These are phyloP conservation scores for Claviceps fusiformis DNA, from an alignment of 2,329 filamentous ascomycete genomes.

Conservation along the genomic window DNA sequence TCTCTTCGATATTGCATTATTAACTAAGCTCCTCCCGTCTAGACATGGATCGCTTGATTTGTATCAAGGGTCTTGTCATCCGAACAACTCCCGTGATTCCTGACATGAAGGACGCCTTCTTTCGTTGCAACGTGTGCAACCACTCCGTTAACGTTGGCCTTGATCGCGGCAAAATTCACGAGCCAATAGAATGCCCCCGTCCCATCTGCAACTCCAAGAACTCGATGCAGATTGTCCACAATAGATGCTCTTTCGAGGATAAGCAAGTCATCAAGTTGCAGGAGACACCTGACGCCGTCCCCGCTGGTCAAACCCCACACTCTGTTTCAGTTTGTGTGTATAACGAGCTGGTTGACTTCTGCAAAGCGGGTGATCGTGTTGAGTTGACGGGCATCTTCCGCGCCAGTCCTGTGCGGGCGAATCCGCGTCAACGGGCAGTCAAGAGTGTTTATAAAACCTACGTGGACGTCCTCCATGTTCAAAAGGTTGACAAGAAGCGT, in stretches of 20 bases:
- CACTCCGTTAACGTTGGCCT: conserved; percentile 84
- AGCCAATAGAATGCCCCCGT: conserved; percentile 82
- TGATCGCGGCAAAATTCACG: conserved; percentile 89
- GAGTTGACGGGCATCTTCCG: conserved; percentile 96
- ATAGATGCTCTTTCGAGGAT: conserved; percentile 85
- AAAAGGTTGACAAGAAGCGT: conserved; percentile 91
- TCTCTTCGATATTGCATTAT: background rate
- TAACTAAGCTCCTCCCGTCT: conserved; percentile 1
- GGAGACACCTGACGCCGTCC: conserved; percentile 89
- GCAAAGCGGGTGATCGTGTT: conserved; percentile 93
- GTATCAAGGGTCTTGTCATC: conserved; percentile 91
- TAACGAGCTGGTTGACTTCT: conserved; percentile 92
- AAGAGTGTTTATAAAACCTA: conserved; percentile 98
- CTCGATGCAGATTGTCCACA: conserved; percentile 97
- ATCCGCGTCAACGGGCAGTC: conserved; percentile 80
- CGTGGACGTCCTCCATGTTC: conserved; percentile 85
- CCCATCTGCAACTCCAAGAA: conserved; percentile 71
- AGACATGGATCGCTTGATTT: conserved; percentile 94
- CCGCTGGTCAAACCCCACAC: conserved; percentile 91
- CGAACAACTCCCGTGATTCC: conserved; percentile 91
- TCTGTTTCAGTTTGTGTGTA: conserved; percentile 94
- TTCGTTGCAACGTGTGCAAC: conserved; percentile 86
- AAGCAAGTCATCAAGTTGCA: conserved; percentile 99
- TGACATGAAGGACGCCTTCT: conserved; percentile 98
- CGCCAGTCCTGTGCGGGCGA: conserved; percentile 83